Base-by-base conservation (phyloP, 495 filamentous ascomycete genomes). In the Mytilinidion resinicola region DNA sequence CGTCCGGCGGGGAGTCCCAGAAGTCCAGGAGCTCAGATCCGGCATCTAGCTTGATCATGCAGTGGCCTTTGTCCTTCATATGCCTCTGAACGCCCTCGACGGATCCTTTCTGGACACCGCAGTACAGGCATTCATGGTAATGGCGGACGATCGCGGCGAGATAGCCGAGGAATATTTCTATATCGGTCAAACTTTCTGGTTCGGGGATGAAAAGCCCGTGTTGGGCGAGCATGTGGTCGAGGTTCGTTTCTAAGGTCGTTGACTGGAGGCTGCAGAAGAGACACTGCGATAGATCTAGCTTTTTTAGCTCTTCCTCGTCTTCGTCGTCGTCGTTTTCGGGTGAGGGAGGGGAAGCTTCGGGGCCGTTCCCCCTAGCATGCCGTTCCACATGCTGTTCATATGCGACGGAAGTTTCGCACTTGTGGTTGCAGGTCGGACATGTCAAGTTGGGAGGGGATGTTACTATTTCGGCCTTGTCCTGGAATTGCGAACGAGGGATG, bases 61-160 rank as follows among this genome's bases (percentile, higher is more conserved):
- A 68, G 38, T 68, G 65, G 10, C 65, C 63, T 55, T 68, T 68
- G 47, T 68, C 65, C 7, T 51, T 36, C 65, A 68, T 68, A 52
- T 68, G 65, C 8, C 48, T 59, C 56, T 63, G 65, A 21, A 66
- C 53, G 15, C 65, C 47, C 25, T 39, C 19, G 9, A 50, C 46
- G 0, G 65, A 56, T 25, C 11, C 38, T 51, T 66, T 68, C 39
- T 36, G 56, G n/a, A 38, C 25, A 33, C 65, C 59, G 53, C 65
- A 68, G 56, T 68, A 65, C 34, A 68, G 63, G 52, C 65, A 68
- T 56, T 68, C 62, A 36, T 68, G 17, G 14, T 41, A 68, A 25
- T 21, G 56, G 8, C 9, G 25, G 4, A 68, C 34, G 2, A 41
- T 51, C 8, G 42, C 60, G 14, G 55, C 55, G 1, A 68, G 65